These are phyloP conservation scores for Cylindrotheca fusiformis DNA, from an alignment of 108 stramenopile species.

Conservation along the genomic window DNA sequence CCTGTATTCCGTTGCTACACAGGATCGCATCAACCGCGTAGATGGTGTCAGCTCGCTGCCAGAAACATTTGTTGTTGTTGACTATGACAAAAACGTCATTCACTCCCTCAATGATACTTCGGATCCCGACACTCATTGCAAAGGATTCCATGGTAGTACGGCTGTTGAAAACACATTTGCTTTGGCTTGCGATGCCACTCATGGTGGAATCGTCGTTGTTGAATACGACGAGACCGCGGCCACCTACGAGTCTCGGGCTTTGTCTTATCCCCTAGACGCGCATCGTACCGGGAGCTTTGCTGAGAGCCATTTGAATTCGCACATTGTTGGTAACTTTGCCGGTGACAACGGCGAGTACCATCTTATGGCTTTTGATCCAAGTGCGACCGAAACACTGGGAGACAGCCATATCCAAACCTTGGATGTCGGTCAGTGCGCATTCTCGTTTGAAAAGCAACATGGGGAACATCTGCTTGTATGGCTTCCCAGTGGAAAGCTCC, in stretches of 20 bases:
- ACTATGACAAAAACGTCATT: conserved; percentile 20
- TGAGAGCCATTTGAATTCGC: conserved; percentile 6
- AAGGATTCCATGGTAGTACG: conserved; percentile 23
- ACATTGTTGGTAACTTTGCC: no score
- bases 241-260: no score
- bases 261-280: no score
- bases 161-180: conserved; percentile 15
- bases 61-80: conserved; percentile 20
- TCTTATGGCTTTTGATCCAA: conserved; percentile 17
- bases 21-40: conserved; percentile 8
- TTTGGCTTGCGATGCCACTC: conserved; percentile 28
- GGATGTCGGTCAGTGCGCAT: conserved; percentile 10
- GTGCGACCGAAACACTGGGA: neutral
- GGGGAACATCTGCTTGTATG: conserved; percentile 16
- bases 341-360: conserved; percentile 5
- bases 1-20: conserved; percentile 22
- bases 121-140: conserved; percentile 15
- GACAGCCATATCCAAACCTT: no score
- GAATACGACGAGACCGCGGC: conserved; percentile 22
- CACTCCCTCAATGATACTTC: conserved; percentile 16
- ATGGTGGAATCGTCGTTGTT: no score
- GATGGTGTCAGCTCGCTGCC: conserved; percentile 16
- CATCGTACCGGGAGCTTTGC: conserved; percentile 30
- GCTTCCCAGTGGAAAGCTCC: conserved; percentile 19
- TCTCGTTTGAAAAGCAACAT: conserved; percentile 8